Conservation (phyloP, 805 yeast species). For the Torulaspora microellipsoides region DNA sequence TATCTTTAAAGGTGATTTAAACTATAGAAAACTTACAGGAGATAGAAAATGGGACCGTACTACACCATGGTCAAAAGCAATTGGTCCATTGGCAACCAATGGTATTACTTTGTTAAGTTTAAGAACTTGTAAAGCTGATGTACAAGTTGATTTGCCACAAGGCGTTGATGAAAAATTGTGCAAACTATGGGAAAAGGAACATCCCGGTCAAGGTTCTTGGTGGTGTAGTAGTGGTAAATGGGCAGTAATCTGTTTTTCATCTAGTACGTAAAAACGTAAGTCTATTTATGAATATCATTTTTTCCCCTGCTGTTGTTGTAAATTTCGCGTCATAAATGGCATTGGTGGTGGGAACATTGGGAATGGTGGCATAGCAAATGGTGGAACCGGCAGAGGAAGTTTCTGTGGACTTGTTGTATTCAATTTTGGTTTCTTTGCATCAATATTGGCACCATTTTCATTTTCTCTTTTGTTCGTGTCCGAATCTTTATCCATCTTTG, state of each 20-base stretch:
- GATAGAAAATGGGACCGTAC: conserved; percentile 85
- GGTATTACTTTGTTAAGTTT: conserved; percentile 67
- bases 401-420: conserved; percentile 1
- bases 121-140: conserved; percentile 96
- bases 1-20: conserved; percentile 91
- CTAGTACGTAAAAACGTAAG: conserved; percentile 1
- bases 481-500: conserved; percentile 2
- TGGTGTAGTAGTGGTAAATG: conserved; percentile 92
- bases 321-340: conserved; percentile 27
- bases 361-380: conserved; percentile 35
- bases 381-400: conserved; percentile 17
- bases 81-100: conserved; percentile 60
- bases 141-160: conserved; percentile 72
- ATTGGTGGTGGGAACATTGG: conserved; percentile 37
- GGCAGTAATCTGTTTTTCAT: conserved; percentile 72
- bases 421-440: conserved; percentile 6
- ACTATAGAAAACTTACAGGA: conserved; percentile 89
- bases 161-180: conserved; percentile 71
- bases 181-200: conserved; percentile 51
- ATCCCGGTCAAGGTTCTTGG: conserved; percentile 61
- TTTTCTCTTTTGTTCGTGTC: conserved; percentile 3
- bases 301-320: conserved; percentile 2
- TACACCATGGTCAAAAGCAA: conserved; percentile 66
- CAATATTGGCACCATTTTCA: conserved; percentile 10
- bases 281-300: conserved; percentile 5